phyloP scores from a whole-genome alignment of 768 basidiomycete species.

The Lactarius tabidus region DNA sequence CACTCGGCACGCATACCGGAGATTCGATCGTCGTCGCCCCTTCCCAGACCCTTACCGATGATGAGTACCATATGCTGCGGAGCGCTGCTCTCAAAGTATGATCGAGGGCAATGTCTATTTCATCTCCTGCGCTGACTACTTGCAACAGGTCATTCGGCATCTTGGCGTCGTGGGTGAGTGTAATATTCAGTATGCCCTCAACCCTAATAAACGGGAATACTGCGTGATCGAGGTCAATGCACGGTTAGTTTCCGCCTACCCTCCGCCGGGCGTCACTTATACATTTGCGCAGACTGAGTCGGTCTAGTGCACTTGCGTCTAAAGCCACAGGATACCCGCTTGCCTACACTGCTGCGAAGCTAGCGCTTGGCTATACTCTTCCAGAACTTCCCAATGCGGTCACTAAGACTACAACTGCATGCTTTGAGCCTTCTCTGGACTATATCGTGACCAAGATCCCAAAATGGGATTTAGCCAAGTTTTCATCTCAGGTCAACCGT shows the following conservation, averaged over 20 bases:
- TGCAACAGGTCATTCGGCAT: conserved; percentile 54
- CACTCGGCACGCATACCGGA: conserved; percentile 97
- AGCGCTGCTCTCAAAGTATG: conserved; percentile 91
- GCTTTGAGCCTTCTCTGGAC: conserved; percentile 97
- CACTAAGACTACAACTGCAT: conserved; percentile 98
- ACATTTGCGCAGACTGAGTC: conserved; percentile 44
- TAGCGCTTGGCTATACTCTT: conserved; percentile 94
- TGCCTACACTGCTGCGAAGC: conserved; percentile 98
- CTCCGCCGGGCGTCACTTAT: conserved; percentile 3
- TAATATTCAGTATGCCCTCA: conserved; percentile 97
- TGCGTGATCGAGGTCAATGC: conserved; percentile 99
- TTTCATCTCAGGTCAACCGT: conserved; percentile 88
- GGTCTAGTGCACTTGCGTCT: conserved; percentile 93
- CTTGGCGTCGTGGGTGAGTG: conserved; percentile 92
- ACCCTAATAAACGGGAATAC: conserved; percentile 89
- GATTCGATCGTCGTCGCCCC: conserved; percentile 99
- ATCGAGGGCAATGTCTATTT: background rate
- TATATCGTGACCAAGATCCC: conserved; percentile 99
- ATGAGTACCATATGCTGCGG: conserved; percentile 98
- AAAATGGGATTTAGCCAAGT: conserved; percentile 99
- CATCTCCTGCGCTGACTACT: background rate
- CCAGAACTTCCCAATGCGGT: conserved; percentile 98
- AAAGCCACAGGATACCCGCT: conserved; percentile 99
- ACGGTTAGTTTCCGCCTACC: conserved; percentile 45
- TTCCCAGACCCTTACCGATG: conserved; percentile 94